Evolutionary conservation across 2,329 filamentous ascomycete genomes (phyloP).

Genomic region (Fusarium sublunatum): DNA sequence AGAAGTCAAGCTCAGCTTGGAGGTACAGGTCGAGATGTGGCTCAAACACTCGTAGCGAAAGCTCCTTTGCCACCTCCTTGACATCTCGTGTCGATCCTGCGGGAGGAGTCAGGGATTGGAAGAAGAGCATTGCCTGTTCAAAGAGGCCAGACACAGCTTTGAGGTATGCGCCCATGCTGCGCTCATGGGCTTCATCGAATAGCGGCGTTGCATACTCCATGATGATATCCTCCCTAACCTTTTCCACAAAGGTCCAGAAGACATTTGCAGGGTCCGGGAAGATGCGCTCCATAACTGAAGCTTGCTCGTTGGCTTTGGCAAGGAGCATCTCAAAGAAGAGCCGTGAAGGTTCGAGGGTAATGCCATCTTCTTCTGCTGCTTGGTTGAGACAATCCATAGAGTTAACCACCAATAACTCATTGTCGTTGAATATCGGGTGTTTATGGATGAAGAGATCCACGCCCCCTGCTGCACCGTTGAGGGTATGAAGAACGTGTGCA

Average conservation of each 20-base stretch:
- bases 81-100: conserved; percentile 71
- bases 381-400: conserved; percentile 85
- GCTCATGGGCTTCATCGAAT: conserved; percentile 86
- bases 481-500: conserved; percentile 81
- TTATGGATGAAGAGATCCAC: conserved; percentile 90
- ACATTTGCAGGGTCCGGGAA: conserved; percentile 79
- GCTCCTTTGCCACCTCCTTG: conserved; percentile 71
- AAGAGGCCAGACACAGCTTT: conserved; percentile 89
- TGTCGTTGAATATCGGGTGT: conserved; percentile 83
- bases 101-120: conserved; percentile 75
- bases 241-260: conserved; percentile 82
- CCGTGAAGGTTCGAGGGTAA: conserved; percentile 83
- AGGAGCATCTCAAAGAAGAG: conserved; percentile 82
- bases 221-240: conserved; percentile 84
- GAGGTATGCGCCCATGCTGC: conserved; percentile 80
- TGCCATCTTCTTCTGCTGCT: conserved; percentile 70
- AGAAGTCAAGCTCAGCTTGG: conserved; percentile 88
- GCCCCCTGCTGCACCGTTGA: conserved; percentile 83
- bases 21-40: conserved; percentile 94
- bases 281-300: conserved; percentile 80
- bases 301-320: conserved; percentile 83
- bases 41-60: conserved; percentile 82
- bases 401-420: conserved; percentile 72
- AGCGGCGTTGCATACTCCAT: conserved; percentile 87
- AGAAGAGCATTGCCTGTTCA: conserved; percentile 84